phyloP scores from a whole-genome alignment of 495 filamentous ascomycete species.

The Talaromyces proteolyticus region DNA sequence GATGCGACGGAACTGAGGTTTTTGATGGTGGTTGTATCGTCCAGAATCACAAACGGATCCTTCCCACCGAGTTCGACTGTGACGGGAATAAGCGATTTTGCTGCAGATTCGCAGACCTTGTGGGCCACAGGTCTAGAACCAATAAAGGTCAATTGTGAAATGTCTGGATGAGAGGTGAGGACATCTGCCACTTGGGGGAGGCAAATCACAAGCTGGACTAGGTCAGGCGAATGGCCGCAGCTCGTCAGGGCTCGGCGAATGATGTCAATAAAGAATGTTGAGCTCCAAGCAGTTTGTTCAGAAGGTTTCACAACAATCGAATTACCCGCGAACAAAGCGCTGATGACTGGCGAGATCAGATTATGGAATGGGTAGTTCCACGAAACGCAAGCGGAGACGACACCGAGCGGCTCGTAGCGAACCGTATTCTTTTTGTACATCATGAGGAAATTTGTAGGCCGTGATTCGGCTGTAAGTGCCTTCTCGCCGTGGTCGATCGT shows the following conservation, averaged over 20 bases:
- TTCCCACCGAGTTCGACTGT: constrained; percentile 92
- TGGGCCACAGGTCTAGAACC: constrained; percentile 83
- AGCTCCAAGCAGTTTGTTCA: constrained; percentile 90
- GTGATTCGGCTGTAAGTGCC: constrained; percentile 61
- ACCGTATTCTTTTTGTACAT: constrained; percentile 93
- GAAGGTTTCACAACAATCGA: constrained; percentile 86
- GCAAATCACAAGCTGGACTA: constrained; percentile 81
- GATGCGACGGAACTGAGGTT: constrained; percentile 67
- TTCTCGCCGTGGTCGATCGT: constrained; percentile 87
- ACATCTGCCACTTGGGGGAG: constrained; percentile 77
- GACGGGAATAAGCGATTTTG: constrained; percentile 76
- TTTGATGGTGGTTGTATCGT: constrained; percentile 53
- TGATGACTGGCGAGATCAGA: constrained; percentile 84
- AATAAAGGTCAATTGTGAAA: constrained; percentile 96
- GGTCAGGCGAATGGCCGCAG: constrained; percentile 75
- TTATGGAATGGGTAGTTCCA: constrained; percentile 99
- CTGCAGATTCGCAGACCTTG: constrained; percentile 78
- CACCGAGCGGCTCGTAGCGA: constrained; percentile 84
- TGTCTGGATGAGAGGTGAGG: constrained; percentile 79
- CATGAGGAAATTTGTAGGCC: constrained; percentile 87
- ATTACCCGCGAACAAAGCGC: constrained; percentile 88
- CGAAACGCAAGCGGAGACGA: constrained; percentile 86
- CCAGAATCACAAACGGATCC: constrained; percentile 87
- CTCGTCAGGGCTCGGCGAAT: constrained; percentile 70
- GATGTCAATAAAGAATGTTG: constrained; percentile 72